phyloP scores from a whole-genome alignment of 208 protist species.

The Leishmania aethiopica region DNA sequence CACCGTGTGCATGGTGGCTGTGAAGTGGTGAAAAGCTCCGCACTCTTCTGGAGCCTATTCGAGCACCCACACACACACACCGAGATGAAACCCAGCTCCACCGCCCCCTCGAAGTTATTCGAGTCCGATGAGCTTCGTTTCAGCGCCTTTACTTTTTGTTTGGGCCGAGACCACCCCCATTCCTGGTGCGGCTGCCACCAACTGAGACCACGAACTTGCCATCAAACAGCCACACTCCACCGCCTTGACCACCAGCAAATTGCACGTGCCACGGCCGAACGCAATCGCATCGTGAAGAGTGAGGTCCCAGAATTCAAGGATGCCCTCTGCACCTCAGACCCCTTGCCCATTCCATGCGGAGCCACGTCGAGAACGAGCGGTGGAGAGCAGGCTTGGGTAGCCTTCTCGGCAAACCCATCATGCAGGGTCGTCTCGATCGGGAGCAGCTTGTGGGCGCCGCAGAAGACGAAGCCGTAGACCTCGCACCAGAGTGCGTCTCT shows the following conservation, averaged over 20 bases:
- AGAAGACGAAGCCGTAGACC: constrained; percentile 16
- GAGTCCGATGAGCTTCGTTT: constrained; percentile 50
- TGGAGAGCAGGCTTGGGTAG: constrained; percentile 32
- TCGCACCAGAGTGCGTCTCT: background rate
- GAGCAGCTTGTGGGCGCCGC: constrained; percentile 27
- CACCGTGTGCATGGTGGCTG: background rate
- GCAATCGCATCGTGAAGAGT: constrained; percentile 33
- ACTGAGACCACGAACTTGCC: constrained; percentile 31
- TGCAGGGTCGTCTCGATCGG: constrained; percentile 29
- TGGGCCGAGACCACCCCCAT: constrained; percentile 35
- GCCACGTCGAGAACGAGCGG: constrained; percentile 40
- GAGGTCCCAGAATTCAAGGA: constrained; percentile 35
- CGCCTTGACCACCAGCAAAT: constrained; percentile 38
- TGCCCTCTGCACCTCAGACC: constrained; percentile 31
- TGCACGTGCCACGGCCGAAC: constrained; percentile 71
- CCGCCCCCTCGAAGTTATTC: constrained; percentile 14
- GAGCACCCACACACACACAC: background rate
- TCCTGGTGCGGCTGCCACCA: constrained; percentile 31
- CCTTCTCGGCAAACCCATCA: constrained; percentile 27
- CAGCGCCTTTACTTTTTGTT: constrained; percentile 54
- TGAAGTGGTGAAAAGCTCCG: background rate
- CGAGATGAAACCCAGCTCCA: no score
- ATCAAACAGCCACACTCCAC: constrained; percentile 53
- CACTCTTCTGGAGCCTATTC: background rate
- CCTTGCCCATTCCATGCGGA: constrained; percentile 39